Evolutionary conservation across 345 rosid species (phyloP).

Genomic region (Hevea brasiliensis): DNA sequence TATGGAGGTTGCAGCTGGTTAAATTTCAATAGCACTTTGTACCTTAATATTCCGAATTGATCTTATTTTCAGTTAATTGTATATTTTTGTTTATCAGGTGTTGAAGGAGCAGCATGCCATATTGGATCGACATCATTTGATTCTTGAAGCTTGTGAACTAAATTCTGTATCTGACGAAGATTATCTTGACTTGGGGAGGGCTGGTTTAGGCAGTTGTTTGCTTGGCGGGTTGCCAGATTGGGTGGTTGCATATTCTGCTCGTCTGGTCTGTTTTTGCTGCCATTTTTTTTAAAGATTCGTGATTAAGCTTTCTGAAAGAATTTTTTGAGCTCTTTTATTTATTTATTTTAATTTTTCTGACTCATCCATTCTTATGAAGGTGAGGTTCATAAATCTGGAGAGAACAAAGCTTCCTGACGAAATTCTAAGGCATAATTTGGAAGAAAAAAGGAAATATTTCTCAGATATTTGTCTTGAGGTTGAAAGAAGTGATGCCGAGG

Average conservation of each 20-base stretch:
- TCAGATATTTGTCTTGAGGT: slow-evolving; percentile 72
- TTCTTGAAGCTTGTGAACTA: slow-evolving; percentile 86
- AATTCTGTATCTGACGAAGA: slow-evolving; percentile 91
- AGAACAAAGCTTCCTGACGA: slow-evolving; percentile 95
- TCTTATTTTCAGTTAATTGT: slow-evolving; percentile 18
- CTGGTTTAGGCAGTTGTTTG: slow-evolving; percentile 96
- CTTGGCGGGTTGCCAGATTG: slow-evolving; percentile 97
- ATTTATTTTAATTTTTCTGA: slow-evolving; percentile 11
- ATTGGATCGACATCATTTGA: slow-evolving; percentile 76
- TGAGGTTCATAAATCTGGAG: slow-evolving; percentile 91
- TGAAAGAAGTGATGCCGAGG: slow-evolving; percentile 98
- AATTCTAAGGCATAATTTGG: slow-evolving; percentile 85
- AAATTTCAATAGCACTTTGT: not conserved
- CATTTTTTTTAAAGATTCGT: slow-evolving; percentile 4
- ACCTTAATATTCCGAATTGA: not conserved
- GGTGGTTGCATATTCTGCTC: slow-evolving; percentile 95
- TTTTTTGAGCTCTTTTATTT: not conserved
- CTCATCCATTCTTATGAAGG: slow-evolving; percentile 51
- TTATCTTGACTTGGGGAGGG: slow-evolving; percentile 94
- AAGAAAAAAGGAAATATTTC: slow-evolving; percentile 86
- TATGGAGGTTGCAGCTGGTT: too few relatives aligned
- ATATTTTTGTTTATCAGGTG: slow-evolving; percentile 50
- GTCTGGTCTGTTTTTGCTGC: slow-evolving; percentile 58
- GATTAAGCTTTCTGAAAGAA: not conserved
- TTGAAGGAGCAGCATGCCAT: slow-evolving; percentile 89